Conservation (phyloP, 192 early-diverging fungal genomes). For the Mortierella hygrophila region DNA sequence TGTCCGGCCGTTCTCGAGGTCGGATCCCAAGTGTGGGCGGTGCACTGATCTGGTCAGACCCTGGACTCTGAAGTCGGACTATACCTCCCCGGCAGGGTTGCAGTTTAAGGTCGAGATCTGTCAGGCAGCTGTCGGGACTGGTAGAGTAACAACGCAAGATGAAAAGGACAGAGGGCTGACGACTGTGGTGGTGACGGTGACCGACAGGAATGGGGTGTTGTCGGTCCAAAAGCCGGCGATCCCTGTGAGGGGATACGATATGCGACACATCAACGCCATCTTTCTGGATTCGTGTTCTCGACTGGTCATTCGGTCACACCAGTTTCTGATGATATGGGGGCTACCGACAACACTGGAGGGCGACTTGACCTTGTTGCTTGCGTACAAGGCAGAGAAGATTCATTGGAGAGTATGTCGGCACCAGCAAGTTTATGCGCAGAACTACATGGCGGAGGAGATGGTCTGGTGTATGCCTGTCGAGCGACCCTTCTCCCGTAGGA, state of each 20-base stretch:
- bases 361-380: not conserved
- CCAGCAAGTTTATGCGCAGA: not conserved
- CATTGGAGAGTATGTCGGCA: not conserved
- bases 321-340: not conserved
- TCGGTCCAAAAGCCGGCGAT: not conserved
- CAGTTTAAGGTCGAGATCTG: not conserved
- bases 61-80: not conserved
- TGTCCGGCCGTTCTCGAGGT: not conserved
- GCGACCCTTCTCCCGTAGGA: not conserved
- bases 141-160: not conserved
- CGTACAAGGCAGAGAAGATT: not conserved
- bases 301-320: not conserved
- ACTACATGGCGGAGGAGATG: not conserved
- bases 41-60: not conserved
- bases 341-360: not conserved
- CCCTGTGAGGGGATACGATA: not conserved
- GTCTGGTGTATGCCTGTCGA: conserved; percentile 9
- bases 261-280: not conserved
- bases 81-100: not conserved
- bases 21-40: not conserved
- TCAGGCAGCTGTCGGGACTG: not conserved
- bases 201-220: not conserved
- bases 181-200: not conserved
- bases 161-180: not conserved
- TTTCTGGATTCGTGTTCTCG: not conserved